These are phyloP conservation scores for Schwanniomyces yamadae DNA, from an alignment of 805 yeast species.

Conservation along the genomic window DNA sequence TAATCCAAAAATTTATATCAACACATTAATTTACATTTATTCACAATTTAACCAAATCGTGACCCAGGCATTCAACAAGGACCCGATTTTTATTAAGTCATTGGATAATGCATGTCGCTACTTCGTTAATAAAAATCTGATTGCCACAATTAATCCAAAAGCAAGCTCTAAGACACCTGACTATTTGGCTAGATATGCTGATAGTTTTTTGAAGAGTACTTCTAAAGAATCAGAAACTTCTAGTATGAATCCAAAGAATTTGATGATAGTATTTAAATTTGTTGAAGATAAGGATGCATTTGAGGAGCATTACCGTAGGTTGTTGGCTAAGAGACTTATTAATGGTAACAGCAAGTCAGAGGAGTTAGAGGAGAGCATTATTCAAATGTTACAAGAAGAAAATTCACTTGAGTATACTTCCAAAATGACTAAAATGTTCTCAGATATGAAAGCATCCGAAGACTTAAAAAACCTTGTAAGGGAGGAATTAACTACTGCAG, in stretches of 20 bases:
- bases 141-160: constrained; percentile 67
- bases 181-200: constrained; percentile 84
- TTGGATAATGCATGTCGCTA: constrained; percentile 85
- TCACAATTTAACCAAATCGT: constrained; percentile 66
- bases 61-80: constrained; percentile 62
- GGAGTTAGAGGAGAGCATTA: constrained; percentile 79
- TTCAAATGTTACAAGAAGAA: constrained; percentile 82
- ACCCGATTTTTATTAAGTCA: constrained; percentile 79
- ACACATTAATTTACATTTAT: constrained; percentile 70
- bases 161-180: constrained; percentile 84
- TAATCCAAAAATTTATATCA: constrained; percentile 79
- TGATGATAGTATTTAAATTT: constrained; percentile 83
- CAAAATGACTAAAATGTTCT: constrained; percentile 93
- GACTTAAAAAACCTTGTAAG: constrained; percentile 64
- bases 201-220: constrained; percentile 74
- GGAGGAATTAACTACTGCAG: constrained; percentile 33
- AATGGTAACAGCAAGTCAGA: constrained; percentile 83
- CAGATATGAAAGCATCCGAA: constrained; percentile 82
- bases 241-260: constrained; percentile 81
- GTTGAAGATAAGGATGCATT: constrained; percentile 93
- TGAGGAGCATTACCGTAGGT: constrained; percentile 87
- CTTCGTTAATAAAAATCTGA: constrained; percentile 77
- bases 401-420: constrained; percentile 91
- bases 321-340: constrained; percentile 85
- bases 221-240: constrained; percentile 63